These are phyloP conservation scores for Verticillium albo-atrum DNA, from an alignment of 2,329 filamentous ascomycete species.

Conservation along the genomic window DNA sequence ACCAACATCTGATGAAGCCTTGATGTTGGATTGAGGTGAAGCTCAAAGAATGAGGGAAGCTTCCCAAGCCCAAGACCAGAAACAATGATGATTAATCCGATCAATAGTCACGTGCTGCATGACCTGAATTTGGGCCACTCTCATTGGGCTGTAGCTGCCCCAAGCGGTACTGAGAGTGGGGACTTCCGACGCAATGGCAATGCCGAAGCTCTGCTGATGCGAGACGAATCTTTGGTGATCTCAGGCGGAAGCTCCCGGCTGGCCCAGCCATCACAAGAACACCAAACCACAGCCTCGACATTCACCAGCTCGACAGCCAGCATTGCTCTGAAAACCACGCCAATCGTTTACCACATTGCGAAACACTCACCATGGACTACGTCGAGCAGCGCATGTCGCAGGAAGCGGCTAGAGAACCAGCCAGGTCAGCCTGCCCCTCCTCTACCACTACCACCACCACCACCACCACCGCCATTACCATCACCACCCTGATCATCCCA, in stretches of 20 bases:
- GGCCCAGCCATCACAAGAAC: not conserved
- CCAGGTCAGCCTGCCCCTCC: constrained; percentile 22
- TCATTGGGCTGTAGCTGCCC: too few species aligned
- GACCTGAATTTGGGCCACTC: too few species aligned
- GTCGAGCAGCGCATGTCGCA: constrained; percentile 52
- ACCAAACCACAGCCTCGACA: not conserved
- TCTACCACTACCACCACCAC: not conserved
- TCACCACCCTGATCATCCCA: too few species aligned
- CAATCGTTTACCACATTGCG: not conserved
- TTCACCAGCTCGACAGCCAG: not conserved
- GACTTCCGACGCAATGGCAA: too few species aligned
- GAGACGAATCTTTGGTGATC: not conserved
- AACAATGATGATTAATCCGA: too few species aligned
- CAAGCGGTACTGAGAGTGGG: too few species aligned
- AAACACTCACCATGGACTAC: constrained; percentile 46
- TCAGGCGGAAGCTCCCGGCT: not conserved
- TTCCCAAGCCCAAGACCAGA: too few species aligned
- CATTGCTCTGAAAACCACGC: not conserved
- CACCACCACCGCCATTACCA: not conserved
- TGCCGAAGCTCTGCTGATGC: not conserved
- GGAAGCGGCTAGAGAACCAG: constrained; percentile 42
- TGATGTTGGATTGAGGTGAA: too few species aligned
- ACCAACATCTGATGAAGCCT: too few species aligned
- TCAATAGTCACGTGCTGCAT: too few species aligned
- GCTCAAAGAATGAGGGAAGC: too few species aligned